phyloP scores from a whole-genome alignment of 257 asterid genomes.

The Verbascum thapsus region DNA sequence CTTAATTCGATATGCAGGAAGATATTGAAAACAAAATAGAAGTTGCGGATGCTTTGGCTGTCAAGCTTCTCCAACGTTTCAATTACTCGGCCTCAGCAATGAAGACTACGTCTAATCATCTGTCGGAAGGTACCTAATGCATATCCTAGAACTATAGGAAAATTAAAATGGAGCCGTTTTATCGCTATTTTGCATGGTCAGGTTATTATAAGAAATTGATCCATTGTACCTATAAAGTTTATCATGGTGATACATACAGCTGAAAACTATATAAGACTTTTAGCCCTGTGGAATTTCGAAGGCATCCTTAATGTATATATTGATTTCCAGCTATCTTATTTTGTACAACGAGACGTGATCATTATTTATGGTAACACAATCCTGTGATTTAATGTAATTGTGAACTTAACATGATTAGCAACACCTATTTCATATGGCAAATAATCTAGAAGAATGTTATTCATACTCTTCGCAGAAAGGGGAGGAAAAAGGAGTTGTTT shows the following conservation, averaged over 20 bases:
- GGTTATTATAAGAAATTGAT: neutral
- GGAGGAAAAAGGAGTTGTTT: no score
- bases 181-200: constrained; percentile 13
- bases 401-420: constrained; percentile 10
- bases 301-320: constrained; percentile 12
- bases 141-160: constrained; percentile 12
- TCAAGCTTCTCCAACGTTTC: constrained; percentile 92
- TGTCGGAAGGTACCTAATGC: constrained; percentile 73
- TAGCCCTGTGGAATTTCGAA: no score
- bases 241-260: constrained; percentile 1
- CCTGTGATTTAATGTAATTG: neutral
- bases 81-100: constrained; percentile 84
- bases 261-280: neutral
- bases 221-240: constrained; percentile 3
- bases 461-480: neutral
- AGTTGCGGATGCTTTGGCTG: constrained; percentile 90
- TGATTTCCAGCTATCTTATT: no score
- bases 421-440: constrained; percentile 1
- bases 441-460: neutral
- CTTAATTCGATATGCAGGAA: constrained; percentile 54
- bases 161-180: neutral
- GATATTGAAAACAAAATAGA: constrained; percentile 90
- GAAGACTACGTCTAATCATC: constrained; percentile 80
- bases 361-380: neutral
- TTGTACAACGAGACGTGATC: neutral